These are phyloP conservation scores for Aspergillus taichungensis DNA, from an alignment of 495 filamentous ascomycete species.

Conservation along the genomic window DNA sequence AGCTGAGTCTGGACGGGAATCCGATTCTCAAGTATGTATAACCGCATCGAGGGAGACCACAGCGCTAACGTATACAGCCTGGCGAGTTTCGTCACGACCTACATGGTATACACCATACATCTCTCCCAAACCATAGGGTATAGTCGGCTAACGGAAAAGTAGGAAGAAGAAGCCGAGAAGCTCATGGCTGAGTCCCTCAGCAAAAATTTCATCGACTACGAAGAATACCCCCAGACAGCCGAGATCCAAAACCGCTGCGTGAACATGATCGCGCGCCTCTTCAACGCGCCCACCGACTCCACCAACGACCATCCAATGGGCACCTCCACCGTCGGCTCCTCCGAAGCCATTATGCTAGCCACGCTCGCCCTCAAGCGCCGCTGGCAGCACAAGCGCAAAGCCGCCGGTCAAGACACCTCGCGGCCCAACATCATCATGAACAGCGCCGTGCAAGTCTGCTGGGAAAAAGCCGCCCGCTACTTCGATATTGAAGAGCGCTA, in stretches of 20 bases:
- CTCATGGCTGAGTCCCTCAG: conserved; percentile 81
- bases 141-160: no score
- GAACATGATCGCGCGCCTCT: conserved; percentile 85
- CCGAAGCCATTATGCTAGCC: conserved; percentile 84
- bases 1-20: conserved; percentile 82
- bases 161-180: conserved; percentile 86
- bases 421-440: conserved; percentile 88
- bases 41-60: background rate
- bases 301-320: conserved; percentile 56
- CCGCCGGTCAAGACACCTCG: conserved; percentile 63
- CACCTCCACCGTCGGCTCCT: conserved; percentile 77
- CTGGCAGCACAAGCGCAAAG: conserved; percentile 79
- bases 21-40: conserved; percentile 68
- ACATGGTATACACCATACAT: conserved; percentile 52
- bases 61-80: conserved; percentile 35
- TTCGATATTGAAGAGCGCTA: conserved; percentile 88
- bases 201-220: conserved; percentile 94
- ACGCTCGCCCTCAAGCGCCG: conserved; percentile 92
- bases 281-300: conserved; percentile 54
- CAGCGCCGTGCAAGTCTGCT: conserved; percentile 87
- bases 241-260: conserved; percentile 91
- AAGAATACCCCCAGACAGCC: conserved; percentile 81
- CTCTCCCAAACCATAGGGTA: no score
- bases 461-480: conserved; percentile 94
- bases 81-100: conserved; percentile 75